A percentile compares a stretch with the other conserved stretches of the same genome.
phyloP scores from a whole-genome alignment of 164 flowering plant genomes.

The Chimonanthus salicifolius region DNA sequence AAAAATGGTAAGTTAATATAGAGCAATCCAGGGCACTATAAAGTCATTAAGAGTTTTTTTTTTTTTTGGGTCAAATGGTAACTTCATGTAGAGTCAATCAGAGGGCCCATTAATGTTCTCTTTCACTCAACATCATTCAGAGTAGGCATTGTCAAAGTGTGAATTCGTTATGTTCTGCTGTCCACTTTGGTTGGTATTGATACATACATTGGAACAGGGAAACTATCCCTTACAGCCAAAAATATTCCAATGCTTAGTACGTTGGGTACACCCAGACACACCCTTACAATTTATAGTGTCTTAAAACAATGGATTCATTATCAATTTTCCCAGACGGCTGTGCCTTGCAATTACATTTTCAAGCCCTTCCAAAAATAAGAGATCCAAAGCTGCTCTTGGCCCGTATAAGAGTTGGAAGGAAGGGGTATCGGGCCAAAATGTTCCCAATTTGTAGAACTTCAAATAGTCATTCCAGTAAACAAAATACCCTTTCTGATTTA shows the following conservation, averaged over 20 bases:
- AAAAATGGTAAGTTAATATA: no score
- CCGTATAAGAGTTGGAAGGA: constrained; percentile 93
- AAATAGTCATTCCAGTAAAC: constrained; percentile 91
- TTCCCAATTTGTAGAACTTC: constrained; percentile 88
- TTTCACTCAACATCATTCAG: no score
- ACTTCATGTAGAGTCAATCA: no score
- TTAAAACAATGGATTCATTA: constrained; percentile 39
- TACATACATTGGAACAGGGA: no score
- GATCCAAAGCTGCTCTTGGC: constrained; percentile 85
- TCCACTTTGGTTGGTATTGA: not conserved
- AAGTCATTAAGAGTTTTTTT: no score
- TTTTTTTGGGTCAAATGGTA: no score
- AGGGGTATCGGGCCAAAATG: constrained; percentile 98
- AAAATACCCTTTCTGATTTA: constrained; percentile 84
- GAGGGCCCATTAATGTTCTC: no score
- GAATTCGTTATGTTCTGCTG: not conserved
- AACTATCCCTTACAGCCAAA: not conserved
- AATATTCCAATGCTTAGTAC: no score
- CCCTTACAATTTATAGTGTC: not conserved
- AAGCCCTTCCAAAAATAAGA: constrained; percentile 91
- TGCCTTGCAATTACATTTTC: constrained; percentile 93
- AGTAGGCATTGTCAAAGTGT: no score
- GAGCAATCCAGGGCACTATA: no score
- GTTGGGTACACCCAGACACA: not conserved
- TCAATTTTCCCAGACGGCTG: constrained; percentile 72